Percentiles rank a stretch among this genome's conserved stretches.
These are phyloP conservation scores for Hemerocallis citrina DNA, from an alignment of 106 monocot genomes.

Conservation along the genomic window DNA sequence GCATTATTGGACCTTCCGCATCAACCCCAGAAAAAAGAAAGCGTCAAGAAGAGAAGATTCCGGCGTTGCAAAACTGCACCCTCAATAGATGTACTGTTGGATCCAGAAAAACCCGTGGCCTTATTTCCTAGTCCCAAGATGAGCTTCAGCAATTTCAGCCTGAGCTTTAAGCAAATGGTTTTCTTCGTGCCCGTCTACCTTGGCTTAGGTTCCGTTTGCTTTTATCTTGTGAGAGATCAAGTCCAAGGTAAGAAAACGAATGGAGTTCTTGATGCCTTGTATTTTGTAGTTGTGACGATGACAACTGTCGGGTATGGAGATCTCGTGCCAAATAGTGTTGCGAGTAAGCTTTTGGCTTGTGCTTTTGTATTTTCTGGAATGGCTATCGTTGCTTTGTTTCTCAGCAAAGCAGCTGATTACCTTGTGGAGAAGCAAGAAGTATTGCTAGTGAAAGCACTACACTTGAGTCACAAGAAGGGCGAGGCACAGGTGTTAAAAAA, in stretches of 20 bases:
- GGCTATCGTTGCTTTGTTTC: constrained; percentile 60
- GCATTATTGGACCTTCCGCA: constrained; percentile 10
- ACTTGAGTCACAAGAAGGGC: constrained; percentile 24
- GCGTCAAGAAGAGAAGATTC: constrained; percentile 28
- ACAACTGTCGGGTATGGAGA: constrained; percentile 92
- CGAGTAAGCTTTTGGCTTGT: constrained; percentile 73
- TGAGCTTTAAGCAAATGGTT: constrained; percentile 33
- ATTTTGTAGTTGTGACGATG: constrained; percentile 92
- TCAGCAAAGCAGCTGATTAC: constrained; percentile 72
- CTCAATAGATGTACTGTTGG: constrained; percentile 12
- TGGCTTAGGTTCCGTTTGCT: constrained; percentile 26
- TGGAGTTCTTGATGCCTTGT: constrained; percentile 62
- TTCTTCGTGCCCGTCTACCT: constrained; percentile 52
- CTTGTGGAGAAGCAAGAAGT: constrained; percentile 82
- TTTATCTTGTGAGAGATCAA: constrained; percentile 53
- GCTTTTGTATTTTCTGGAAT: constrained; percentile 74
- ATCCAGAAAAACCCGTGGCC: constrained; percentile 2
- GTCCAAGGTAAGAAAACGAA: constrained; percentile 50
- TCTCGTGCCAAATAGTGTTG: constrained; percentile 51
- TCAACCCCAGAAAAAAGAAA: neutral
- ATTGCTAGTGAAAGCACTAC: constrained; percentile 56
- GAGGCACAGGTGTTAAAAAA: constrained; percentile 35
- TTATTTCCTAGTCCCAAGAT: constrained; percentile 17
- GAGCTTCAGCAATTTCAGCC: constrained; percentile 18
- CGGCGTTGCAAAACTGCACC: constrained; percentile 43